Evolutionary conservation across 2,329 filamentous ascomycete species (phyloP).

Genomic region (Colletotrichum paranaense): DNA sequence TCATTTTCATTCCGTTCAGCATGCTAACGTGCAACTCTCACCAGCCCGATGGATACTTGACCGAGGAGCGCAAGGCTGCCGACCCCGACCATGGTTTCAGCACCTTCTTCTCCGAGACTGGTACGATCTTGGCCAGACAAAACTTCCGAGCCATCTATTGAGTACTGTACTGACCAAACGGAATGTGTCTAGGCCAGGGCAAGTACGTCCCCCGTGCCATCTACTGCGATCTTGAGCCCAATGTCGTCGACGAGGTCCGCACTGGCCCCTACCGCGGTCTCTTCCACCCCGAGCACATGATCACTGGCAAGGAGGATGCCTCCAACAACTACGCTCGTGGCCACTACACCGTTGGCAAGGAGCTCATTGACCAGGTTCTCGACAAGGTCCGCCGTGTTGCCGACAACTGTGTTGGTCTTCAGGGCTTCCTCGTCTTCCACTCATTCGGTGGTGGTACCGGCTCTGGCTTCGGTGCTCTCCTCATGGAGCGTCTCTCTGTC

Average conservation of each 20-base stretch:
- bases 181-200: conserved; percentile 78
- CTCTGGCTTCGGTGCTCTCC: conserved; percentile 96
- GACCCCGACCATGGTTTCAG: conserved; percentile 98
- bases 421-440: conserved; percentile 99
- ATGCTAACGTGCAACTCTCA: not conserved
- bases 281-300: conserved; percentile 99
- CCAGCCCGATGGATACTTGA: conserved; percentile 98
- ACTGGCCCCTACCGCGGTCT: conserved; percentile 95
- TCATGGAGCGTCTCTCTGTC: conserved; percentile 98
- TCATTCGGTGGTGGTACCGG: conserved; percentile 99
- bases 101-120: conserved; percentile 99
- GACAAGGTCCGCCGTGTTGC: conserved; percentile 98
- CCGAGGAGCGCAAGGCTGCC: conserved; percentile 94
- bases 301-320: conserved; percentile 99
- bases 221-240: conserved; percentile 99
- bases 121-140: conserved; percentile 61
- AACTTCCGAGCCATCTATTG: not conserved
- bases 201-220: conserved; percentile 99
- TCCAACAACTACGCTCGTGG: conserved; percentile 99
- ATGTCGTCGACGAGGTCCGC: conserved; percentile 99
- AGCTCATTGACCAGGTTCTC: conserved; percentile 97
- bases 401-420: conserved; percentile 97
- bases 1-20: not conserved
- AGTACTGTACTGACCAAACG: conserved; percentile 20
- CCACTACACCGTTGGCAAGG: conserved; percentile 99